Percentiles rank a stretch among this genome's conserved stretches.
Conservation (phyloP, 352 stramenopile species). For the Phytophthora constricta region DNA sequence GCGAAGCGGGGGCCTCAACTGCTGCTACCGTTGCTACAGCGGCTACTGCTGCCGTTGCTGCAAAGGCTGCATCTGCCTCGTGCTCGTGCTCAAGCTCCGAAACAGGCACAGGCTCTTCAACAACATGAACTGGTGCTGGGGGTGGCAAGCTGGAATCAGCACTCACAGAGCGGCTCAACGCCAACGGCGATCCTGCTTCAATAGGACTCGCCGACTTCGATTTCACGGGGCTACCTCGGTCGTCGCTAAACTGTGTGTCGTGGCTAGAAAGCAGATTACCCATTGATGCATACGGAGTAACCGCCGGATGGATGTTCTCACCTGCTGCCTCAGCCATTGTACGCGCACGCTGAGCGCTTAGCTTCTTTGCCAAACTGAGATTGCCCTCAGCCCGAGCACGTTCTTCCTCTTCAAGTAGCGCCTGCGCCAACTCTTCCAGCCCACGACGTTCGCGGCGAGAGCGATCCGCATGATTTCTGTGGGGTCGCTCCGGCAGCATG, state of each 20-base stretch:
- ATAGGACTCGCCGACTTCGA: constrained; percentile 21
- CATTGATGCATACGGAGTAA: constrained; percentile 54
- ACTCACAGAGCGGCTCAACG: constrained; percentile 52
- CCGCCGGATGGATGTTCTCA: constrained; percentile 40
- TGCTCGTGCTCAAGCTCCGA: not conserved
- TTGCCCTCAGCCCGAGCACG: constrained; percentile 82
- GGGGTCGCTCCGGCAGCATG: constrained; percentile 66
- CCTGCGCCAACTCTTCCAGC: constrained; percentile 82
- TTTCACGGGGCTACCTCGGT: constrained; percentile 27
- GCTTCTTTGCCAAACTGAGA: constrained; percentile 73
- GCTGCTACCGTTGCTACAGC: constrained; percentile 10
- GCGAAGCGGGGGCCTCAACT: constrained; percentile 33
- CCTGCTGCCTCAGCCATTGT: constrained; percentile 69
- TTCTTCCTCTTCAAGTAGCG: constrained; percentile 81
- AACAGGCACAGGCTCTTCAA: not conserved
- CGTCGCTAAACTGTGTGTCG: constrained; percentile 32
- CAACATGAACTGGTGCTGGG: constrained; percentile 21
- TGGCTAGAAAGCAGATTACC: constrained; percentile 40
- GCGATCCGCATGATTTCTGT: constrained; percentile 65
- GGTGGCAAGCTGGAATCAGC: constrained; percentile 36
- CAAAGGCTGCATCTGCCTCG: constrained; percentile 6
- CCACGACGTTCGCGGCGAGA: constrained; percentile 75
- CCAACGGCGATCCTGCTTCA: constrained; percentile 27
- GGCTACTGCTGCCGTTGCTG: constrained; percentile 15
- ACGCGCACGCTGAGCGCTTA: constrained; percentile 76